Evolutionary conservation across 2,329 filamentous ascomycete genomes (phyloP), one percentile per base, ranked within the genome.

Genomic region (Cytospora piceicola): DNA sequence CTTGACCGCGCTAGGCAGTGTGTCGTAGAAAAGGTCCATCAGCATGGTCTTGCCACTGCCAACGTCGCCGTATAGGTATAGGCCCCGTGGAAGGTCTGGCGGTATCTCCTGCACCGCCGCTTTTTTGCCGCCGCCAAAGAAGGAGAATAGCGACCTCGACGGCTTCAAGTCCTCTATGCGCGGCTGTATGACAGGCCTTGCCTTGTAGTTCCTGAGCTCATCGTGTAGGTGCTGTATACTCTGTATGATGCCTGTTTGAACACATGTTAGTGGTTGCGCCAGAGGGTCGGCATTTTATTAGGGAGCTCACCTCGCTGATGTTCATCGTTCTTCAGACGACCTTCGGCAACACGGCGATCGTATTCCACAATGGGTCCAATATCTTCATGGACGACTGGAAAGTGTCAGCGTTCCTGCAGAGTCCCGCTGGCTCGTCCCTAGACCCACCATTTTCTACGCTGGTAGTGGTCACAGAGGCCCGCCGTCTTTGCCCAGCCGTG

Each of bases 11-110:
- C 81, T 76, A 0, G 95, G 95, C 27, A 98, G 81, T 0, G 94
- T 97, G 70, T 98, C 94, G 80, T 94, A 97, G 77, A 98, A 97
- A 58, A 99, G 82, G 75, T 99, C 94, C 95, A 99, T 99, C 75
- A 99, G 83, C 95, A 99, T 99, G 2, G 95, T 99, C 83, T 99
- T 99, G 68, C 95, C 95, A 73, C 93, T 96, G 51, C 95, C 95
- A 2, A 99, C 95, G 76, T 99, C 95, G 66, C 95, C 95, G 73
- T 92, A 97, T 77, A 99, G 90, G 77, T 99, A 99, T 36, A 99
- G 79, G 0, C 95, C 95, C 70, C 92, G 90, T 0, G 95, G 95
- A 1, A 97, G 82, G 69, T 90, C 83, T n/a, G 83, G 78, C 0
- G 93, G 88, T 27, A 96, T 90, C 7, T 79, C 77, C 60, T 79